Base-by-base conservation (phyloP, 2,329 filamentous ascomycete genomes). In the Cordyceps javanica region DNA sequence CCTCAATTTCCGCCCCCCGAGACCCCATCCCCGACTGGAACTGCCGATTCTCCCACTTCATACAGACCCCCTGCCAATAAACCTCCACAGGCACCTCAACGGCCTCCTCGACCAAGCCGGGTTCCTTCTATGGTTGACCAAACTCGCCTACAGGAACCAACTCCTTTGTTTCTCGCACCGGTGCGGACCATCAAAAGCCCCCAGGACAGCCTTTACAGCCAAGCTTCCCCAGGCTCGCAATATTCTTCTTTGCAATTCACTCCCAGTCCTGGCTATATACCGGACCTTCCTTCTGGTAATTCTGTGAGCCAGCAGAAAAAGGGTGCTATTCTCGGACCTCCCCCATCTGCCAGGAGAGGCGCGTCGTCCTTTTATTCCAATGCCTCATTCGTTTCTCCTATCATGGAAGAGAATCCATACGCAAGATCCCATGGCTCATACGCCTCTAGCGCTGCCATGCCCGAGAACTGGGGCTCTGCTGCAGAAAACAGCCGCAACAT, bases 391-490 rank as follows among this genome's bases (percentile, higher is more conserved):
- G 87, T 91, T 26, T 88, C 88, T 0, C 88, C 89, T 0, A 91
- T 92, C 55, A 86, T 85, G 0, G 89, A 91, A 69, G 88, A 91
- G 67, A 82, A 79, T 61, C 78, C 82, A 0, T 75, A 79, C 25
- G 74, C 78, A 3, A 74, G 77, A 55, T 83, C 84, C 0, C 81
- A 83, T 66, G 77, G 77, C 28, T 90, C 88, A 0, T 87, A 83
- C 65, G 88, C 83, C 23, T 91, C 89, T 3, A 91, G 87, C 63
- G 82, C 84, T 36, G 87, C 82, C 0, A 89, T 91, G 68, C 88
- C 88, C 1, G 82, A 84, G 21, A 84, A 77, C 63, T 91, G 87
- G 82, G 82, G 77, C 5, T 80, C 77, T 5, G 68, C 72, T 8
- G 60, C 58, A 13, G 75, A 76, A 3, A 68, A 69, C 13, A 67